Evolutionary conservation across 2,329 filamentous ascomycete genomes (phyloP).

Genomic region (Blumeria hordei): DNA sequence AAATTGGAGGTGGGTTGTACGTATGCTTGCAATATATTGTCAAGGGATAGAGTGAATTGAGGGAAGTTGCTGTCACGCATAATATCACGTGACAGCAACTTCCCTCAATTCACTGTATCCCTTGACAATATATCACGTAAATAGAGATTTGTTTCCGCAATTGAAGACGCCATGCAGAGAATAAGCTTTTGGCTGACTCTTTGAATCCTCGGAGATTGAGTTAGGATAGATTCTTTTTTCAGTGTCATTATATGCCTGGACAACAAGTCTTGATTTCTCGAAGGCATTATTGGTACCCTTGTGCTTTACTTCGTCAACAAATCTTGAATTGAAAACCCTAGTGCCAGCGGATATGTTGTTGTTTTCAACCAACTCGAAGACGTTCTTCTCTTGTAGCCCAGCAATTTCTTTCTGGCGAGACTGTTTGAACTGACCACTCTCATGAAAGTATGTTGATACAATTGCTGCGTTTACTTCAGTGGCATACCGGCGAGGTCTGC

Average conservation of each 20-base stretch:
- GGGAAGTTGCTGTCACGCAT: too few relatives aligned
- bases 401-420: background rate
- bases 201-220: constrained; percentile 5
- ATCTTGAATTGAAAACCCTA: constrained; percentile 3
- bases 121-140: constrained; percentile 5
- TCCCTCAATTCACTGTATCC: too few relatives aligned
- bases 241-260: constrained; percentile 4
- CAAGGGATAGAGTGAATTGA: too few relatives aligned
- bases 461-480: background rate
- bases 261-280: constrained; percentile 5
- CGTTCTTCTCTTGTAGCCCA: constrained; percentile 1
- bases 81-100: too few relatives aligned
- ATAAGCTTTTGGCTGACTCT: constrained; percentile 3
- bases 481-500: background rate
- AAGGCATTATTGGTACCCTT: constrained; percentile 2
- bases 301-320: constrained; percentile 5
- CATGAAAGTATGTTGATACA: background rate
- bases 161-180: constrained; percentile 2
- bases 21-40: constrained; percentile 3
- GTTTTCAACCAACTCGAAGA: background rate
- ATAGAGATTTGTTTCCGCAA: background rate
- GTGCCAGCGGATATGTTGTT: background rate
- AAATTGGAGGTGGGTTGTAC: constrained; percentile 3
- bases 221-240: constrained; percentile 3
- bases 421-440: background rate